Evolutionary conservation across 176 grass and related monocot genomes (phyloP).

Genomic region (Eleusine indica): DNA sequence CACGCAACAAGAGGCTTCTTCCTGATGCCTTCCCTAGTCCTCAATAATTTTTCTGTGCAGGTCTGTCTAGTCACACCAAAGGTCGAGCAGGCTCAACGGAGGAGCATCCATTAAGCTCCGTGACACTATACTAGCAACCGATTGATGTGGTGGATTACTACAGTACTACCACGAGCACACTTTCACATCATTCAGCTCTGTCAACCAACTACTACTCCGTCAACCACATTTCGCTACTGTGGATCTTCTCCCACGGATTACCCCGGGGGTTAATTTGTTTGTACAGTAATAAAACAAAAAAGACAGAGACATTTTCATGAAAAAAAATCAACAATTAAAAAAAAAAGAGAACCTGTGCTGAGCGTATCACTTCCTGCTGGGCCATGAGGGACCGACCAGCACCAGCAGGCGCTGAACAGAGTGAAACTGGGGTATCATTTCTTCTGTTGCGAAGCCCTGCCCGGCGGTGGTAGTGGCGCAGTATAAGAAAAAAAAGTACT

Average conservation of each 20-base stretch:
- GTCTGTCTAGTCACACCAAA: too few relatives aligned
- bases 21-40: not conserved
- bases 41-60: not conserved
- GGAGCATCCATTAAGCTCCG: too few relatives aligned
- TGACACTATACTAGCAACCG: conserved; percentile 24
- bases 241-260: too few relatives aligned
- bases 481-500: not conserved
- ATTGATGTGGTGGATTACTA: not conserved
- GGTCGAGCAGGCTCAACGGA: too few relatives aligned
- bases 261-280: not conserved
- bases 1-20: not conserved
- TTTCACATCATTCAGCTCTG: not conserved
- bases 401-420: not conserved
- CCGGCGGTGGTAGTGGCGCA: too few relatives aligned
- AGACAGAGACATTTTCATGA: not conserved
- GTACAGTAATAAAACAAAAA: not conserved
- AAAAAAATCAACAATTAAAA: too few relatives aligned
- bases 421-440: not conserved
- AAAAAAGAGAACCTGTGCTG: not conserved
- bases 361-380: conserved; percentile 3
- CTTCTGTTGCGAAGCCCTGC: not conserved
- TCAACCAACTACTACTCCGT: not conserved
- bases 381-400: not conserved
- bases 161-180: not conserved
- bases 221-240: not conserved